phyloP scores from a whole-genome alignment of 768 basidiomycete species.

The Rhizopogon rudus region DNA sequence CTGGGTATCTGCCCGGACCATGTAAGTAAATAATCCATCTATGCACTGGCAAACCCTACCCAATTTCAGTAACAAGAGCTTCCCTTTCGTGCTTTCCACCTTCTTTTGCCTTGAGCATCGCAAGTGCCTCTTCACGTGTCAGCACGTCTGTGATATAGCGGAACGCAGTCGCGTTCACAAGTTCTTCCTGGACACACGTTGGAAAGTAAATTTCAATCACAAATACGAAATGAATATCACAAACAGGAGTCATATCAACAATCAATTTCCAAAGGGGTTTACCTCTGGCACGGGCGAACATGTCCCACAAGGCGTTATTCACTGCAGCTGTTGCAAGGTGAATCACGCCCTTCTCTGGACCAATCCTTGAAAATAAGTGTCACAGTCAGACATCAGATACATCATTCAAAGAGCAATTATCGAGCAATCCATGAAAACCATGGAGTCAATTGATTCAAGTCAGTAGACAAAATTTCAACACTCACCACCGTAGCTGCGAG shows the following conservation, averaged over 20 bases:
- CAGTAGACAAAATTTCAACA: not conserved
- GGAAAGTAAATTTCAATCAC: not conserved
- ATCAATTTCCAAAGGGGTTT: conserved; percentile 96
- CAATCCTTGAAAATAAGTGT: conserved; percentile 52
- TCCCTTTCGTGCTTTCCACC: conserved; percentile 77
- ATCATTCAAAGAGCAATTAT: not conserved
- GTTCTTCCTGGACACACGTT: conserved; percentile 52
- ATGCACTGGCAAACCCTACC: conserved; percentile 30
- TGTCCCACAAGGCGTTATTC: conserved; percentile 92
- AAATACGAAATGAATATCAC: conserved; percentile 3
- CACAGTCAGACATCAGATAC: not conserved
- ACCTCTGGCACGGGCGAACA: conserved; percentile 72
- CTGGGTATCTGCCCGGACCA: conserved; percentile 64
- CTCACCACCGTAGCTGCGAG: conserved; percentile 86
- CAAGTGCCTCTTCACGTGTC: conserved; percentile 85
- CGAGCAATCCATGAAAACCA: not conserved
- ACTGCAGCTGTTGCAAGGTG: conserved; percentile 87
- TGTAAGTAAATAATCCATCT: not conserved
- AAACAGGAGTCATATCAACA: conserved; percentile 80
- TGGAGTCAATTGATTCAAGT: not conserved
- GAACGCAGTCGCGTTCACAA: conserved; percentile 74
- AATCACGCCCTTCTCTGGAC: conserved; percentile 94
- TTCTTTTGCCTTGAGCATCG: conserved; percentile 73
- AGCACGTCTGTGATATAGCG: conserved; percentile 93
- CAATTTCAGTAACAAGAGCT: conserved; percentile 61